Percentiles rank a stretch among this genome's conserved stretches.
Conservation (phyloP, 345 rosid species). For the Turritis glabra region DNA sequence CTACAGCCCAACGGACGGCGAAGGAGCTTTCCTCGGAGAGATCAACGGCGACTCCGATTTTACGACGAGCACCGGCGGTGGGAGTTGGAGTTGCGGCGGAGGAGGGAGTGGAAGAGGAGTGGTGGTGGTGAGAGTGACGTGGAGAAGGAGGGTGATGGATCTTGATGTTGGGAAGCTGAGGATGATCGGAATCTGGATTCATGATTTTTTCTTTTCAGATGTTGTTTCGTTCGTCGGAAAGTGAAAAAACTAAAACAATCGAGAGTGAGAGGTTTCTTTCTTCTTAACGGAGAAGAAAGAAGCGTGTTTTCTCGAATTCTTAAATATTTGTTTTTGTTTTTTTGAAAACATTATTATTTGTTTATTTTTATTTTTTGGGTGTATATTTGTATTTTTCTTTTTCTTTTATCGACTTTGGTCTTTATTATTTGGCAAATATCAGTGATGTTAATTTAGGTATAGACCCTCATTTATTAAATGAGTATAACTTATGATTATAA, state of each 20-base stretch:
- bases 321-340: background rate
- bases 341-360: background rate
- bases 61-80: conserved; percentile 86
- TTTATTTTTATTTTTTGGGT: background rate
- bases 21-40: conserved; percentile 80
- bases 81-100: conserved; percentile 62
- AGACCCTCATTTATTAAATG: no score
- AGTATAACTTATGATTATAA: no score
- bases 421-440: no score
- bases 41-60: conserved; percentile 87
- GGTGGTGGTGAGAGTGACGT: conserved; percentile 42
- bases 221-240: conserved; percentile 21
- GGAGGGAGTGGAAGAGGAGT: conserved; percentile 41
- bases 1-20: conserved; percentile 91
- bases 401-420: no score
- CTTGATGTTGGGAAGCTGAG: conserved; percentile 78
- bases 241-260: background rate
- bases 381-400: no score
- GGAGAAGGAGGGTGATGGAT: conserved; percentile 70
- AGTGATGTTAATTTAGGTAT: no score
- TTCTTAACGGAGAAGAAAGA: conserved; percentile 7
- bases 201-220: conserved; percentile 7
- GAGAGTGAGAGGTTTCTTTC: background rate
- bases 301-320: background rate
- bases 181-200: conserved; percentile 54